Conservation (phyloP, 441 rosid genomes). For the Croton setiger region DNA sequence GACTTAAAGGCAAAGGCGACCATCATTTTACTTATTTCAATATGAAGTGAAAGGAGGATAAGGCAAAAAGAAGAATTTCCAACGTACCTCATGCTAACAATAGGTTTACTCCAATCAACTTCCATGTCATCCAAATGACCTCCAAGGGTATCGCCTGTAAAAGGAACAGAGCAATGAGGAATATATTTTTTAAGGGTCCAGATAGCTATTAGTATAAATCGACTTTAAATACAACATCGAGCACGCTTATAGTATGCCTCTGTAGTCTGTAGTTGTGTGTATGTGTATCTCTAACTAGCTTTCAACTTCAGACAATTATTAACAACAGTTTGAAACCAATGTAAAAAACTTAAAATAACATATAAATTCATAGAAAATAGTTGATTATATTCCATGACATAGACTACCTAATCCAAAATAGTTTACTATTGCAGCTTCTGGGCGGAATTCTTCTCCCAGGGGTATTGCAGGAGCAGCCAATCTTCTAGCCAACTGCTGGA, state of each 20-base stretch:
- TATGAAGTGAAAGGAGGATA: neutral
- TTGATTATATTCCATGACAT: neutral
- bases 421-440: constrained; percentile 91
- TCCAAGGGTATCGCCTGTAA: constrained; percentile 83
- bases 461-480: constrained; percentile 82
- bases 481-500: constrained; percentile 63
- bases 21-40: neutral
- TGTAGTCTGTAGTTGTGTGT: neutral
- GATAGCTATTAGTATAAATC: neutral
- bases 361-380: neutral
- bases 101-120: constrained; percentile 91
- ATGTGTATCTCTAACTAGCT: neutral
- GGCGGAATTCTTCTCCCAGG: constrained; percentile 64
- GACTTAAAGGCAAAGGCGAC: constrained; percentile 33
- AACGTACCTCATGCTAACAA: constrained; percentile 84
- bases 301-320: neutral
- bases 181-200: neutral
- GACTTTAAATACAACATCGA: neutral
- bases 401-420: constrained; percentile 70
- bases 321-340: neutral
- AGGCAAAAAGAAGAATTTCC: neutral
- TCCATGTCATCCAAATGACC: constrained; percentile 99
- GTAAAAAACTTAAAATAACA: constrained; percentile 1
- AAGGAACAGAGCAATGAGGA: neutral
- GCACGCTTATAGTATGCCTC: neutral